Evolutionary conservation across 495 filamentous ascomycete genomes (phyloP).

Genomic region (Lasiosphaeris hirsuta): DNA sequence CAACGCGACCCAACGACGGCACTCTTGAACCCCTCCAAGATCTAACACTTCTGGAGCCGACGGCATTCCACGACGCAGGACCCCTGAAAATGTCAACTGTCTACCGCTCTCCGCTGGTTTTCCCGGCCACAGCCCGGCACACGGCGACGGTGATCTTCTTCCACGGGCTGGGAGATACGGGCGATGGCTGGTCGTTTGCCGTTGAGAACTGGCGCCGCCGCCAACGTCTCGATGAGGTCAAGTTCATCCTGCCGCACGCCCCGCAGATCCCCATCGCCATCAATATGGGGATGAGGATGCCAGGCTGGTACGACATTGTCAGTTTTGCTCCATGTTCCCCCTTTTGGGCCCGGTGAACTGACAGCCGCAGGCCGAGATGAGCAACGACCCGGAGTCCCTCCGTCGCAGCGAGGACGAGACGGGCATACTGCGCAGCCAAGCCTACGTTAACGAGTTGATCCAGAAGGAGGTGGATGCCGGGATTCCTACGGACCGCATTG

Average conservation of each 20-base stretch:
- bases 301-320: conserved; percentile 90
- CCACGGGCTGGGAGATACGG: conserved; percentile 75
- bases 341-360: neutral
- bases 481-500: conserved; percentile 76
- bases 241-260: conserved; percentile 94
- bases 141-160: conserved; percentile 93
- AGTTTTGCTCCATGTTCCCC: conserved; percentile 36
- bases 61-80: no score
- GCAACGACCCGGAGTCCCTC: conserved; percentile 45
- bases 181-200: conserved; percentile 70
- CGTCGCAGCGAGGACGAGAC: conserved; percentile 64
- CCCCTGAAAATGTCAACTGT: conserved; percentile 28
- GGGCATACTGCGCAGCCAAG: conserved; percentile 69
- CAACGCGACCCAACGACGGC: neutral
- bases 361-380: conserved; percentile 24
- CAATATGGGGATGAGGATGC: conserved; percentile 78
- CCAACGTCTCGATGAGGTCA: conserved; percentile 79
- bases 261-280: conserved; percentile 85
- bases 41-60: no score
- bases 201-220: conserved; percentile 88
- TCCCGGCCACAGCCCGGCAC: conserved; percentile 85
- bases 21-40: no score
- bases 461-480: conserved; percentile 78
- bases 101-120: conserved; percentile 51
- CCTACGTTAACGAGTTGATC: conserved; percentile 77